Evolutionary conservation across 129 eudicot genomes (phyloP), one percentile per base, ranked within the genome.

Genomic region (Pseudognaphalium luteoalbum): DNA sequence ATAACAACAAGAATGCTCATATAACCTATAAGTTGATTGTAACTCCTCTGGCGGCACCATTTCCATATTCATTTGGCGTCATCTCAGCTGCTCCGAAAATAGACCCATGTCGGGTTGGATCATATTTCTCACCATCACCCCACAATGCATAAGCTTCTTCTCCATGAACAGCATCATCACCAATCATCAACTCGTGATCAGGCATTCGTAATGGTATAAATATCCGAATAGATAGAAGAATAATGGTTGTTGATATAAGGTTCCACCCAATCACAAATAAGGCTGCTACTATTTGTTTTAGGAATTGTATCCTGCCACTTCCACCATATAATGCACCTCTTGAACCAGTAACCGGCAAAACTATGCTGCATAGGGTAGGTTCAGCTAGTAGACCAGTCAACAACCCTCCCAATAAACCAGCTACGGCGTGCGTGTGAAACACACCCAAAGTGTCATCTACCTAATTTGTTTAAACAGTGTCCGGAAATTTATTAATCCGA

Each of bases 151-250:
- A 90, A 0, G 96, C 96, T 71, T 90, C 96, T 72, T 90, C 96
- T 20, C 96, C 96, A 20, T 90, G 96, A 41, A 86, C 93, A 1
- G 96, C 96, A 51, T 90, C 96, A 37, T 90, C 96, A 58, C 96
- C 96, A 20, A 90, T 90, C 87, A 84, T 51, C 74, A 90, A 82
- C 61, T 90, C 86, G 25, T 86, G 81, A 6, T 90, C 93, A 28
- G 96, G 89, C 96, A 90, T 90, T 50, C 96, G 66, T 22, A 90
- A 63, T 0, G 96, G 93, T 22, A 90, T 82, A 61, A 88, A 84
- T 10, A 84, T 3, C 10, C 68, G 61, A 47, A 90, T 90, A 6
- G 68, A 33, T 6, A 90, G 56, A 66, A 88, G 92, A 65, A 90
- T 90, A 7, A 82, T 51, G 8, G 91, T 84, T 10, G 96, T 90